Percentiles rank a stretch among this genome's conserved stretches.
Evolutionary conservation across 805 yeast species (phyloP).

Genomic region (Sugiyamaella marilandica): DNA sequence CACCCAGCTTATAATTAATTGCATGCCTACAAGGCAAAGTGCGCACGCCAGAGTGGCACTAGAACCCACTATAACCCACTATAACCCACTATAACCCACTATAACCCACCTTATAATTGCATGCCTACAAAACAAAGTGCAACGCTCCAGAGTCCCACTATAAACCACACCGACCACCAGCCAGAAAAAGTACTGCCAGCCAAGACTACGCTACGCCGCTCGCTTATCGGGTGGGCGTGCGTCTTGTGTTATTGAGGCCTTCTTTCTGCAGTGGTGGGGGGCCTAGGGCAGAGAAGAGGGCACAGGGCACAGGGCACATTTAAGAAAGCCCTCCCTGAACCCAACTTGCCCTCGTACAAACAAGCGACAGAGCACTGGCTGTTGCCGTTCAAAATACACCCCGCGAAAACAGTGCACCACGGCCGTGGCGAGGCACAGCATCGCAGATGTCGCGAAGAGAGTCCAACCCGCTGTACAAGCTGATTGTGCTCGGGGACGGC

Average conservation of each 20-base stretch:
- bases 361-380: no score
- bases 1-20: no score
- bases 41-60: no score
- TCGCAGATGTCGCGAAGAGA: conserved; percentile 20
- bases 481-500: conserved; percentile 98
- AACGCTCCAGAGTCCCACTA: no score
- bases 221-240: background rate
- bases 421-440: background rate
- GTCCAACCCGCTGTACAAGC: conserved; percentile 49
- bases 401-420: background rate
- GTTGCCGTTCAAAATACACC: background rate
- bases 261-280: background rate
- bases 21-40: no score
- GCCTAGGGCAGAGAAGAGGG: background rate
- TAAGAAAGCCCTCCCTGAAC: background rate
- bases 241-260: background rate
- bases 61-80: no score
- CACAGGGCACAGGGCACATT: background rate
- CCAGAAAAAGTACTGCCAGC: no score
- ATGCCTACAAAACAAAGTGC: no score
- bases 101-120: no score
- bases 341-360: background rate
- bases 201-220: no score
- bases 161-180: no score
- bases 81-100: no score